Evolutionary conservation across 768 basidiomycete genomes (phyloP), one percentile per base, ranked within the genome.

Genomic region (Tulasnella calospora): DNA sequence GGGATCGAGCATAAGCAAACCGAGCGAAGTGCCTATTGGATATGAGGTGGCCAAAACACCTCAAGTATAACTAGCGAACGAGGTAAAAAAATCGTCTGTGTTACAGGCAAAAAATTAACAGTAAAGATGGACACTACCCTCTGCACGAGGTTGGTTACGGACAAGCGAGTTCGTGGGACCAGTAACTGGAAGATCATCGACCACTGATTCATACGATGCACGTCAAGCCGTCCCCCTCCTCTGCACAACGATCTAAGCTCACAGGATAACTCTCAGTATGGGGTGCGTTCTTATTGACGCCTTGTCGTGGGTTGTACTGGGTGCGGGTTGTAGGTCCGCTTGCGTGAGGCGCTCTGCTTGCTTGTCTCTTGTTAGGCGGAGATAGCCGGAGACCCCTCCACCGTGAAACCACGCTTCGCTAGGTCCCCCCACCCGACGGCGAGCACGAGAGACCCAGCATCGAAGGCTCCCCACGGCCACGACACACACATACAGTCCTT

Each of bases 381-480:
- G 61, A 67, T 67, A 67, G 61, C 61, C 61, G 61, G 61, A 67
- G 27, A 67, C 27, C 23, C 61, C 61, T 67, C 61, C 61, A 67
- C 61, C 61, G 61, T 67, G 61, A 27, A 67, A 67, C 61, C 61
- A 67, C 61, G 61, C 61, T 67, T 67, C 61, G 27, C 61, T 27
- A 67, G 61, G 61, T 67, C 61, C 61, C 61, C 61, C 61, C 61
- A 67, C 61, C 61, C 61, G 61, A 67, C 61, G 61, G 61, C 61
- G 61, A 67, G 61, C 61, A 67, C 61, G 61, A 67, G 61, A 27
- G 61, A 67, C 30, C 61, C 33, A 27, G 61, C 61, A 35, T 15
- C 61, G 46, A 36, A 44, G 44, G 44, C 73, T 74, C 73, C 73
- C 73, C 73, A 74, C 73, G 73, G 27, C 73, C 30, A 55, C 38